Evolutionary conservation across 2,329 filamentous ascomycete genomes (phyloP).

Genomic region (Fusarium marasasianum): DNA sequence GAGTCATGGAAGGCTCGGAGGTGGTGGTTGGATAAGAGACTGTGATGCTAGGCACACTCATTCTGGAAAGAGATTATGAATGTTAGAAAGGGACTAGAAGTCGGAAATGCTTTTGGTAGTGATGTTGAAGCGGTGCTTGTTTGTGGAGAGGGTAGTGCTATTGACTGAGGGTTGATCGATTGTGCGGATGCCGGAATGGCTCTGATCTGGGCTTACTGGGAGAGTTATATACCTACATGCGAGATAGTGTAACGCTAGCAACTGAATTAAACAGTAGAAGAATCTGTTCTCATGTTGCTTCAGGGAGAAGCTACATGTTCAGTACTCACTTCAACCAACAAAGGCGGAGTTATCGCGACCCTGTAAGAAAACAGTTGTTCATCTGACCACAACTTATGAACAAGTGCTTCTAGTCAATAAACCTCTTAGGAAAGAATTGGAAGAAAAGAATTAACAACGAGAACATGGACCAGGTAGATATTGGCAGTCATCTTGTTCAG

Average conservation of each 20-base stretch:
- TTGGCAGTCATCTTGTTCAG: background rate
- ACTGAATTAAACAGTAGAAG: accelerated
- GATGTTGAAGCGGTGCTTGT: background rate
- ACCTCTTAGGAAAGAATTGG: accelerated
- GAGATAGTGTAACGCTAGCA: accelerated
- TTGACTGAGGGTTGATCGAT: background rate
- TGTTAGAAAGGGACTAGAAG: too few species aligned
- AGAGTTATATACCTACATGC: background rate
- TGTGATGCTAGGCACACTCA: background rate
- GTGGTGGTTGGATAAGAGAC: background rate
- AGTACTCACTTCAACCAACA: background rate
- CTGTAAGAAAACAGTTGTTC: background rate
- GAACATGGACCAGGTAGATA: accelerated
- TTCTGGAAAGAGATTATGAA: background rate
- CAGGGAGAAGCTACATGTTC: background rate
- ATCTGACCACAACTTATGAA: background rate
- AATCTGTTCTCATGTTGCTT: background rate
- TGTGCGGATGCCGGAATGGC: background rate
- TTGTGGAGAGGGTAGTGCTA: background rate
- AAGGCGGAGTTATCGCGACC: background rate
- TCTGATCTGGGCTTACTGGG: background rate
- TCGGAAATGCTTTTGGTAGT: background rate
- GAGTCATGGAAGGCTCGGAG: background rate
- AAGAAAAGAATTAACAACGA: background rate
- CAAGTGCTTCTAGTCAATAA: background rate